These are phyloP conservation scores for Fusarium metavorans DNA, from an alignment of 2,329 filamentous ascomycete genomes.

Conservation along the genomic window DNA sequence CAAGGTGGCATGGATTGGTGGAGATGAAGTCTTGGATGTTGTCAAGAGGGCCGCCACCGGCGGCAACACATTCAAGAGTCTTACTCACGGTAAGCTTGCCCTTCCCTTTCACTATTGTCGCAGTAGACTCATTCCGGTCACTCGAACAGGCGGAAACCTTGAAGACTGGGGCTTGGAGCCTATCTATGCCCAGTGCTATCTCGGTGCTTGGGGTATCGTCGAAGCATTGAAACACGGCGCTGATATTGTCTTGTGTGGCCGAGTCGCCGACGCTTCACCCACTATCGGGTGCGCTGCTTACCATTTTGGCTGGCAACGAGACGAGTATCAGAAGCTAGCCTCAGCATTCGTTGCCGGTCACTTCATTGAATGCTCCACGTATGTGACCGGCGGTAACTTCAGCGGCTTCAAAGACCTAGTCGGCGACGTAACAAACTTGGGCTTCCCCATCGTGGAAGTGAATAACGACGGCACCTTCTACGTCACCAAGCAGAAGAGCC, in stretches of 20 bases:
- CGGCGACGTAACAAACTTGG: constrained; percentile 38
- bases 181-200: constrained; percentile 54
- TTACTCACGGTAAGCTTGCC: neutral
- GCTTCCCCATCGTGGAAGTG: constrained; percentile 51
- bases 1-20: constrained; percentile 51
- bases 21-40: constrained; percentile 49
- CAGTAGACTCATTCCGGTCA: constrained; percentile 24
- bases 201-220: constrained; percentile 61
- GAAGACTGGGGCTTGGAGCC: constrained; percentile 44
- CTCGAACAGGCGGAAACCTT: constrained; percentile 41
- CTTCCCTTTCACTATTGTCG: neutral
- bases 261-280: constrained; percentile 60
- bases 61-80: neutral
- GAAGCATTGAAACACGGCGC: constrained; percentile 54
- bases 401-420: constrained; percentile 55
- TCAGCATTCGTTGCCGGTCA: constrained; percentile 62
- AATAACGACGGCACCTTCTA: constrained; percentile 46
- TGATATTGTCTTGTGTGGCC: constrained; percentile 60
- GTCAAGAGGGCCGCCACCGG: constrained; percentile 35
- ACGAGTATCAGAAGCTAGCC: constrained; percentile 60
- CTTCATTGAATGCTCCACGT: constrained; percentile 65
- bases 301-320: constrained; percentile 64
- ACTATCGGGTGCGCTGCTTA: constrained; percentile 66
- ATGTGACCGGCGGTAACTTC: constrained; percentile 66
- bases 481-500: constrained; percentile 51